Percentiles rank a stretch among this genome's conserved stretches.
These are phyloP conservation scores for Hibiscus mutabilis DNA, from an alignment of 345 rosid species.

Conservation along the genomic window DNA sequence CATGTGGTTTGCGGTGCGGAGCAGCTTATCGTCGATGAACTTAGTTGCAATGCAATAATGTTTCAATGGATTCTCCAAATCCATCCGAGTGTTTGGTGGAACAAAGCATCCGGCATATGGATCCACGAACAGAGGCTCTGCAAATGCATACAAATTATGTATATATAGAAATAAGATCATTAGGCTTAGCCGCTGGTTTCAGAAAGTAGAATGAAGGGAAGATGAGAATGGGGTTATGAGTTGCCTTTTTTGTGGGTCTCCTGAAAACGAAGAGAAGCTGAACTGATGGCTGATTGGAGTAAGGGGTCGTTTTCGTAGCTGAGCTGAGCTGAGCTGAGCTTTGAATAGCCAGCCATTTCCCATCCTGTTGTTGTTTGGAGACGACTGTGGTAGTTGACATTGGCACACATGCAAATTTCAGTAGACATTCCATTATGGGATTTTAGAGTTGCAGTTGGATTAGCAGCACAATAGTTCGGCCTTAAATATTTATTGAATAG, in stretches of 20 bases:
- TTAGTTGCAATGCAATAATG: conserved; percentile 76
- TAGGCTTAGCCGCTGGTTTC: not conserved
- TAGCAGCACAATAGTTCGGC: no score
- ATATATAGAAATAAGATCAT: no score
- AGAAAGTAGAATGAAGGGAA: not conserved
- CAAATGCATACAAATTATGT: not conserved
- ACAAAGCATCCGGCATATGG: conserved; percentile 81
- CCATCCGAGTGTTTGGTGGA: conserved; percentile 36
- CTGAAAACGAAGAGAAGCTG: conserved; percentile 73
- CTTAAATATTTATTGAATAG: no score
- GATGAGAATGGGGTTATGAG: not conserved
- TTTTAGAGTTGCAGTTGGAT: no score
- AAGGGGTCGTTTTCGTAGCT: conserved; percentile 47
- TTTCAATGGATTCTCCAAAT: conserved; percentile 33
- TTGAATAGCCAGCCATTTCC: conserved; percentile 18
- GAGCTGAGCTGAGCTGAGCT: conserved; percentile 36
- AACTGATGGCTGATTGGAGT: conserved; percentile 44
- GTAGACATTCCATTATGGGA: no score
- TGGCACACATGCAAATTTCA: no score
- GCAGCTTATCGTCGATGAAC: conserved; percentile 77
- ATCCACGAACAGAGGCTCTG: conserved; percentile 84
- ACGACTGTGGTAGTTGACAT: no score
- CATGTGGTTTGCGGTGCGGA: conserved; percentile 42
- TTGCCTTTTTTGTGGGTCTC: conserved; percentile 69
- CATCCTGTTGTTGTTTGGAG: not conserved